Evolutionary conservation across 2,329 filamentous ascomycete genomes (phyloP), one percentile per base, ranked within the genome.

Genomic region (Chrysosporium keratinophilum): DNA sequence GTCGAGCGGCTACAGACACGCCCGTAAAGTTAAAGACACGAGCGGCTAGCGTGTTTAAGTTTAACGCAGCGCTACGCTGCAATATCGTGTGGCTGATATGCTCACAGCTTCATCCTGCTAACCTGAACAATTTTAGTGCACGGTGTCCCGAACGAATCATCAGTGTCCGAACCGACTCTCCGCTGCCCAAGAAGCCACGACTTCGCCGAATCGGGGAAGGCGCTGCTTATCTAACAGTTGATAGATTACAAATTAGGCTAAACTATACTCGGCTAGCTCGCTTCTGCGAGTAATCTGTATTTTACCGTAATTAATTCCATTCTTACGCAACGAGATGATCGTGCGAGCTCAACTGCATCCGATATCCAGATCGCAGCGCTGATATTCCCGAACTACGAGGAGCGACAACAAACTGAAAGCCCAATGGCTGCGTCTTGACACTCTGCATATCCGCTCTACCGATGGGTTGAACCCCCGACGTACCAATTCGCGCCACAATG

Each of bases 381-480:
- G 23, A 3, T 4, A 28, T 7, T 7, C 7, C 23, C 40, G 10
- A 10, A 14, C n/a, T 10, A 42, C 40, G 40, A 19, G 9, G 40
- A 42, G 40, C 14, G 5, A 23, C 6, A 33, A 28, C 20, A 41
- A 17, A 31, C 35, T 19, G n/a, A 42, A 15, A 41, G 31, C 17
- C 31, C 35, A n/a, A 44, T 51, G 49, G 33, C 49, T 35, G 28
- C 37, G 15, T n/a, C 28, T 14, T 51, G 12, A 44, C 12, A 9
- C 15, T 44, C 10, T 33, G 4, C 19, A n/a, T 6, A 19, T 20
- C 23, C 37, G 3, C 11, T 46, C 11, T 48, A 23, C 41, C 35
- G 34, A 54, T 54, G 51, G 51, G 51, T 37, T 42, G 35, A 17
- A 12, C 31, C 41, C 35, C 9, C 42, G 11, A 39, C 5, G 6